phyloP scores from a whole-genome alignment of 2,329 filamentous ascomycete species.

The Aureobasidium sp. region DNA sequence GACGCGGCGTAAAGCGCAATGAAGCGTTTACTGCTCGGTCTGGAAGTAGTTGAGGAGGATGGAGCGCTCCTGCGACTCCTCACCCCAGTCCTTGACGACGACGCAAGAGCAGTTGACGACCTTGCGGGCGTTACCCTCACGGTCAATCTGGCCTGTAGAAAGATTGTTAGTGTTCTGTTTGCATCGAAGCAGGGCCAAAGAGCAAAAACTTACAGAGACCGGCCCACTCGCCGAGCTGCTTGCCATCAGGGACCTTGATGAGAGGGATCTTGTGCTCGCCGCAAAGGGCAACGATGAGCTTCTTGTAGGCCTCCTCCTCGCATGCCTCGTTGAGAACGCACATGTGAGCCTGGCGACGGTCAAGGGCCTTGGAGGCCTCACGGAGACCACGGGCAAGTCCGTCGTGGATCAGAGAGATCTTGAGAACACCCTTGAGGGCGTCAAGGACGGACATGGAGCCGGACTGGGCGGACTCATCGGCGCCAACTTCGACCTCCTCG shows the following conservation, averaged over 20 bases:
- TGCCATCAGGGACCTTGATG: conserved; percentile 99
- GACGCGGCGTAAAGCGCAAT: too few species aligned
- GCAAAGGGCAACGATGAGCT: conserved; percentile 97
- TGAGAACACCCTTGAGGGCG: conserved; percentile 97
- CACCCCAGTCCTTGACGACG: conserved; percentile 98
- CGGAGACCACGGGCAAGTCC: conserved; percentile 97
- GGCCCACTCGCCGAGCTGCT: conserved; percentile 99
- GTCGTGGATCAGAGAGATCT: conserved; percentile 98
- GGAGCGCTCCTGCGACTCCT: too few species aligned
- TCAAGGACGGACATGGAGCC: conserved; percentile 93
- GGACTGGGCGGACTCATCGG: conserved; percentile 75
- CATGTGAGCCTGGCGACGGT: conserved; percentile 98
- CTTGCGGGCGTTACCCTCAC: conserved; percentile 99
- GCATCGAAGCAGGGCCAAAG: neutral
- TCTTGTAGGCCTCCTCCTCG: conserved; percentile 99
- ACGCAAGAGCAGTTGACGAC: conserved; percentile 99
- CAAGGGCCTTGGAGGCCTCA: conserved; percentile 97
- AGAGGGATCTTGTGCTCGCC: conserved; percentile 99
- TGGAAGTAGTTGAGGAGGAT: too few species aligned
- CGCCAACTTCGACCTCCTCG: conserved; percentile 91
- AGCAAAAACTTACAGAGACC: conserved; percentile 77
- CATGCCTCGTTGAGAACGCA: conserved; percentile 99
- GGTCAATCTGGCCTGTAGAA: conserved; percentile 80
- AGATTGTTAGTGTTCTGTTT: conserved; percentile 3
- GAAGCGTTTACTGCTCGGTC: too few species aligned